A percentile compares a stretch with the other conserved stretches of the same genome.
These are phyloP conservation scores for Scedosporium minutisporum DNA, from an alignment of 2,329 filamentous ascomycete species.

Conservation along the genomic window DNA sequence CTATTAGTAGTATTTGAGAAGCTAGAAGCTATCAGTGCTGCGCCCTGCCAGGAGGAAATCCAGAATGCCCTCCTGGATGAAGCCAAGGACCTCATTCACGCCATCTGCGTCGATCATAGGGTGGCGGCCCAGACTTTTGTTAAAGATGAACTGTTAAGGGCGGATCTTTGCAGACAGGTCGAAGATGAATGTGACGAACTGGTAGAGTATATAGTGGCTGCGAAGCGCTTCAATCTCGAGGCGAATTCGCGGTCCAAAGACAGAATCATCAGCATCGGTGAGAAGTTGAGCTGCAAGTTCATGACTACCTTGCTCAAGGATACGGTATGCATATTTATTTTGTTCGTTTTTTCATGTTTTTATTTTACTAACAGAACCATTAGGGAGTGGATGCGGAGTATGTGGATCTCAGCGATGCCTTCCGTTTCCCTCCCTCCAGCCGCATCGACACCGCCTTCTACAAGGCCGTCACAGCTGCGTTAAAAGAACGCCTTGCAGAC, in stretches of 20 bases:
- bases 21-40: slow-evolving; percentile 42
- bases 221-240: slow-evolving; percentile 59
- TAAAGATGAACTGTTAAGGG: slow-evolving; percentile 43
- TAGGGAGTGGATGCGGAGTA: slow-evolving; percentile 77
- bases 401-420: slow-evolving; percentile 75
- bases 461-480: slow-evolving; percentile 48
- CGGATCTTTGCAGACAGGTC: slow-evolving; percentile 55
- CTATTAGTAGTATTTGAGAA: slow-evolving; percentile 51
- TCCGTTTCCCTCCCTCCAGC: slow-evolving; percentile 54
- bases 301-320: slow-evolving; percentile 81
- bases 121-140: slow-evolving; percentile 58
- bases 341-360: slow-evolving; percentile 4
- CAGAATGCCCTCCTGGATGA: slow-evolving; percentile 47
- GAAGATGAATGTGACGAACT: slow-evolving; percentile 73
- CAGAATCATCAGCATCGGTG: slow-evolving; percentile 86
- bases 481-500: slow-evolving; percentile 53
- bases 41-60: slow-evolving; percentile 40
- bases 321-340: slow-evolving; percentile 30
- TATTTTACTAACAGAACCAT: slow-evolving; percentile 16
- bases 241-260: slow-evolving; percentile 73
- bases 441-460: slow-evolving; percentile 63
- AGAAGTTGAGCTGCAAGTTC: slow-evolving; percentile 89
- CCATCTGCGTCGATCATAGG: slow-evolving; percentile 76
- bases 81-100: slow-evolving; percentile 66
- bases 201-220: slow-evolving; percentile 59